Evolutionary conservation across 2,329 filamentous ascomycete species (phyloP), one percentile per base, ranked within the genome.

Genomic region (Gnomoniopsis sp.): DNA sequence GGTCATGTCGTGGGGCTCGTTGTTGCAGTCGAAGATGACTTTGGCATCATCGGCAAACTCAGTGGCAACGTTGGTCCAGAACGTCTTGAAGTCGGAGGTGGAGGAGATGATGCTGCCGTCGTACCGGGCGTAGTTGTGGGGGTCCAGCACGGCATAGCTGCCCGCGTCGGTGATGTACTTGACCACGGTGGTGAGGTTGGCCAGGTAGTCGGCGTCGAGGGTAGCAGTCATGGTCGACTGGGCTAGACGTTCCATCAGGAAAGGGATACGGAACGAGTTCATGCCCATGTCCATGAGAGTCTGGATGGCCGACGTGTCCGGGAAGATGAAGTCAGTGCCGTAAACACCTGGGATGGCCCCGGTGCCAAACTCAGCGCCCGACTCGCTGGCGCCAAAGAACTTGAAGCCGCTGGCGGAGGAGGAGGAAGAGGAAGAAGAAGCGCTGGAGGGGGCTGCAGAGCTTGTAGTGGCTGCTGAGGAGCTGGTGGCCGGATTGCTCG

Each of bases 1-100:
- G 65, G 84, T 80, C 78, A 87, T 85, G 68, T 80, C 79, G 69
- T 88, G 76, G 70, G 84, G 87, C 75, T 88, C 85, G 71, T 88
- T 88, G 79, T 87, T 87, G 63, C 82, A 86, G 71, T 87, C 84
- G 62, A 87, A 87, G 67, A 88, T 77, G 67, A 87, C 84, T 43
- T 77, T 75, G 50, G 72, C 66, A 71, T 88, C 84, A 67, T 68
- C 67, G 61, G 73, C 75, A 70, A 85, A 87, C 51, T 76, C 71
- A 8, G 70, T 71, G 6, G 84, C 85, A 12, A 87, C 66, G 49
- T 77, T 85, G 44, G 71, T 73, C 81, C 83, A 87, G 74, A 79
- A 88, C 17, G 78, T 74, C 51, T 77, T 71, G 71, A 88, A 88
- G 63, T 76, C 79, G 14, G 70, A 67, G 4, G 75, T 75, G 63